Conservation (phyloP, 768 basidiomycete genomes). For the Podaxis pistillaris region DNA sequence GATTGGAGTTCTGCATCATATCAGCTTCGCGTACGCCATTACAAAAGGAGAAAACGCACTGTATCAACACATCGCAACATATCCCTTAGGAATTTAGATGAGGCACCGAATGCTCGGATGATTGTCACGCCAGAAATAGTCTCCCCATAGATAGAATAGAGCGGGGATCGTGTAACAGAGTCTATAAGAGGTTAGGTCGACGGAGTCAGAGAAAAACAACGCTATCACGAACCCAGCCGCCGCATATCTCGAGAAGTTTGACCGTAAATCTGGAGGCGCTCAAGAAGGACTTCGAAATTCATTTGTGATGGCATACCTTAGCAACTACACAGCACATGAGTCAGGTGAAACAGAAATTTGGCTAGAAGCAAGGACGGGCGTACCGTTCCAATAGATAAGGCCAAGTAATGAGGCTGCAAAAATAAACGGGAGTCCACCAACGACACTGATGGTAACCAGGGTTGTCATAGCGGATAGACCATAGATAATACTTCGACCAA, state of each 20-base stretch:
- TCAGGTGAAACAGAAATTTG: background rate
- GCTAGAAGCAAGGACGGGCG: constrained; percentile 18
- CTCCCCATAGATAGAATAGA: constrained; percentile 45
- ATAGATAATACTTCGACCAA: constrained; percentile 75
- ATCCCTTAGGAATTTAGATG: constrained; percentile 81
- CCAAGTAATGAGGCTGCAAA: constrained; percentile 56
- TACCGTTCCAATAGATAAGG: constrained; percentile 70
- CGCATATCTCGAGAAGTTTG: constrained; percentile 89
- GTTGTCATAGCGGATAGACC: constrained; percentile 70
- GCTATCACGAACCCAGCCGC: constrained; percentile 52
- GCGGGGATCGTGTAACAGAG: constrained; percentile 46
- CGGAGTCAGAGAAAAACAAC: background rate
- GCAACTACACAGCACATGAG: constrained; percentile 26
- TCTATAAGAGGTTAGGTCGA: constrained; percentile 26
- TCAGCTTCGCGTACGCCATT: background rate
- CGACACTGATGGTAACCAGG: constrained; percentile 67
- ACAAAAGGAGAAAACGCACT: constrained; percentile 36
- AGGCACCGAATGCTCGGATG: constrained; percentile 84
- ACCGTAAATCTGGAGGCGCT: constrained; percentile 32
- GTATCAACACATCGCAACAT: constrained; percentile 84
- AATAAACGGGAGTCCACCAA: constrained; percentile 79
- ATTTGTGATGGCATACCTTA: constrained; percentile 26
- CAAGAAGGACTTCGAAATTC: constrained; percentile 7
- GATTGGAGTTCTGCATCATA: constrained; percentile 49
- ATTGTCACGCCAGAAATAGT: constrained; percentile 42